phyloP scores from a whole-genome alignment of 31 red algal species.

The Odonthalia washingtoniensis region DNA sequence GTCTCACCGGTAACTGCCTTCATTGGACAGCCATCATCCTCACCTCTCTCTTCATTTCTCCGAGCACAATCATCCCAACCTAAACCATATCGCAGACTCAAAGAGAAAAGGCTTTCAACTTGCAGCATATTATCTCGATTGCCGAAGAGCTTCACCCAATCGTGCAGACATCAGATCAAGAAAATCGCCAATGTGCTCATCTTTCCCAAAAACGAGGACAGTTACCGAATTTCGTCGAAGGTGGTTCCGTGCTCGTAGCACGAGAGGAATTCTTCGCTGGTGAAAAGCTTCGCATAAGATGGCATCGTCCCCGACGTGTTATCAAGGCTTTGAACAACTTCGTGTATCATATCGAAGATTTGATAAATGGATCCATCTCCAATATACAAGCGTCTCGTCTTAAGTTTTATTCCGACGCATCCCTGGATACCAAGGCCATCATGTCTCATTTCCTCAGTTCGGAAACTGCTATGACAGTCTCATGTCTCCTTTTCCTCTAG shows the following conservation, averaged over 20 bases:
- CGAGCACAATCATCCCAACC: not conserved
- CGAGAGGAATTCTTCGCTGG: not conserved
- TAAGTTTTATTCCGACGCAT: no score
- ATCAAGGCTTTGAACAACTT: conserved; percentile 23
- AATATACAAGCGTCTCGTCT: conserved; percentile 3
- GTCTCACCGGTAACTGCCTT: conserved; percentile 25
- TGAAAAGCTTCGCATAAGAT: conserved; percentile 20
- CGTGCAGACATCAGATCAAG: conserved; percentile 10
- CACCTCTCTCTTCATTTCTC: not conserved
- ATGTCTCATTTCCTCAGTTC: conserved; percentile 32
- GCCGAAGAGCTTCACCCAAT: conserved; percentile 10
- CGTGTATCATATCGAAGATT: conserved; percentile 38
- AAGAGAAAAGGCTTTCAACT: not conserved
- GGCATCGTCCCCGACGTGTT: conserved; percentile 19
- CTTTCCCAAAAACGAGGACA: not conserved
- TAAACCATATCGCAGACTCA: not conserved
- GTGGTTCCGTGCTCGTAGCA: conserved; percentile 16
- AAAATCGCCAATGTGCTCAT: not conserved
- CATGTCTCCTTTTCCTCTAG: conserved; percentile 10
- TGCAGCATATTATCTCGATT: not conserved
- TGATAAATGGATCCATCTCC: not conserved
- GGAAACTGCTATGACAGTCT: conserved; percentile 31
- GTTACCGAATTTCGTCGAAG: conserved; percentile 11
- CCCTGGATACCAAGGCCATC: not conserved
- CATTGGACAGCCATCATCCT: not conserved